phyloP scores from a whole-genome alignment of 495 filamentous ascomycete species.

The Talaromyces stipitatus region DNA sequence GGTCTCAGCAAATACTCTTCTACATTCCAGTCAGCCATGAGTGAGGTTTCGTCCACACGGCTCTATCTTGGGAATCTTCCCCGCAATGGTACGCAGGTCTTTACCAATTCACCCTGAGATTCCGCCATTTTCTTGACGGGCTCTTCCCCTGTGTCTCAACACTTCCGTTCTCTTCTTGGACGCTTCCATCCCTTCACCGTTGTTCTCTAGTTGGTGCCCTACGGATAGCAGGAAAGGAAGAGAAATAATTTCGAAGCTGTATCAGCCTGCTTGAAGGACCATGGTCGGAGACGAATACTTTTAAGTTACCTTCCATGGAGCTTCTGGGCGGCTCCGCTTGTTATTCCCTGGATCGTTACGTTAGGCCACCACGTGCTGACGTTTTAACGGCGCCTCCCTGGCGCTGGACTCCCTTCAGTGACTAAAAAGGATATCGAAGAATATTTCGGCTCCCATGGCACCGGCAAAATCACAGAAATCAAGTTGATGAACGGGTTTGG shows the following conservation, averaged over 20 bases:
- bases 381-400: slow-evolving; percentile 17
- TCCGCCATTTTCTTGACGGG: slow-evolving; percentile 3
- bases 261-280: slow-evolving; percentile 2
- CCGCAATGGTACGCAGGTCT: slow-evolving; percentile 74
- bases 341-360: slow-evolving; percentile 14
- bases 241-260: slow-evolving; percentile 1
- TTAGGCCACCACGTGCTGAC: slow-evolving; percentile 18
- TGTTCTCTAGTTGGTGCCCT: slow-evolving; percentile 3
- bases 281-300: slow-evolving; percentile 5
- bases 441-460: slow-evolving; percentile 91
- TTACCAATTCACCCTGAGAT: slow-evolving; percentile 21
- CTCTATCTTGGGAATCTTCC: slow-evolving; percentile 97
- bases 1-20: background rate
- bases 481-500: slow-evolving; percentile 99
- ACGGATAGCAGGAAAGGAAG: background rate
- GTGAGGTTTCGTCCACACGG: slow-evolving; percentile 80
- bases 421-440: slow-evolving; percentile 95
- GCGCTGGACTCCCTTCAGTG: slow-evolving; percentile 46
- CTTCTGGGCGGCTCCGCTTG: slow-evolving; percentile 11
- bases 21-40: slow-evolving; percentile 31
- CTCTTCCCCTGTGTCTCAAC: slow-evolving; percentile 5
- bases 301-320: slow-evolving; percentile 10
- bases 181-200: background rate
- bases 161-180: slow-evolving; percentile 5
- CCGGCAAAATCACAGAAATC: slow-evolving; percentile 95